phyloP scores from a whole-genome alignment of 2,329 filamentous ascomycete genomes.

The Colletotrichum aenigma region DNA sequence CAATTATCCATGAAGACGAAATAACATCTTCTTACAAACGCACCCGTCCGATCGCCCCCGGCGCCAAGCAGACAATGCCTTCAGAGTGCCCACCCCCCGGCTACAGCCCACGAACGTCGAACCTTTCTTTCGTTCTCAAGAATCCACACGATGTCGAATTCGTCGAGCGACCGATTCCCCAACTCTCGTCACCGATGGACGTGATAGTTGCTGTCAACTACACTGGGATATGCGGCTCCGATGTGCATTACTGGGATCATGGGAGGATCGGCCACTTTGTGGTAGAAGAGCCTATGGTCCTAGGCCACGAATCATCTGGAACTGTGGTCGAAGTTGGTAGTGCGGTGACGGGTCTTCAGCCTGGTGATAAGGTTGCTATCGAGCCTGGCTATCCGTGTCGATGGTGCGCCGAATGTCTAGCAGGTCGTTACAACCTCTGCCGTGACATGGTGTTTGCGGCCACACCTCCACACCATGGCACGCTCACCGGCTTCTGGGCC shows the following conservation, averaged over 20 bases:
- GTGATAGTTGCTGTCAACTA: conserved; percentile 83
- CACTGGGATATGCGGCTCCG: conserved; percentile 88
- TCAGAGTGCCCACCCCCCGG: neutral
- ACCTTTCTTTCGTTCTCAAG: conserved; percentile 85
- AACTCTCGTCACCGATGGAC: conserved; percentile 70
- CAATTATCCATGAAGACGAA: neutral
- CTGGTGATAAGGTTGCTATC: conserved; percentile 84
- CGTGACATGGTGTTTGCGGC: conserved; percentile 88
- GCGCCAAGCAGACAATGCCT: neutral
- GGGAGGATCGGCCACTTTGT: conserved; percentile 88
- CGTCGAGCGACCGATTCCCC: conserved; percentile 76
- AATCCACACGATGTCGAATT: conserved; percentile 74
- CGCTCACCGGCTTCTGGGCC: conserved; percentile 83
- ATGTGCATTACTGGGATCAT: conserved; percentile 88
- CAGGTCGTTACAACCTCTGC: conserved; percentile 90
- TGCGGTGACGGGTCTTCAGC: conserved; percentile 64
- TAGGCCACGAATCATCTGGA: conserved; percentile 75
- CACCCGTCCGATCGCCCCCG: neutral
- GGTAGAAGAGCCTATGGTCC: conserved; percentile 80
- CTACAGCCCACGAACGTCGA: conserved; percentile 45
- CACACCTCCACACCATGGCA: conserved; percentile 90
- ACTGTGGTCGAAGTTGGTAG: conserved; percentile 75
- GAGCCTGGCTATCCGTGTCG: conserved; percentile 91
- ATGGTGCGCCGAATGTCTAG: conserved; percentile 77
- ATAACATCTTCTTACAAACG: neutral